phyloP scores from a whole-genome alignment of 495 filamentous ascomycete genomes.

The Apodospora peruviana region DNA sequence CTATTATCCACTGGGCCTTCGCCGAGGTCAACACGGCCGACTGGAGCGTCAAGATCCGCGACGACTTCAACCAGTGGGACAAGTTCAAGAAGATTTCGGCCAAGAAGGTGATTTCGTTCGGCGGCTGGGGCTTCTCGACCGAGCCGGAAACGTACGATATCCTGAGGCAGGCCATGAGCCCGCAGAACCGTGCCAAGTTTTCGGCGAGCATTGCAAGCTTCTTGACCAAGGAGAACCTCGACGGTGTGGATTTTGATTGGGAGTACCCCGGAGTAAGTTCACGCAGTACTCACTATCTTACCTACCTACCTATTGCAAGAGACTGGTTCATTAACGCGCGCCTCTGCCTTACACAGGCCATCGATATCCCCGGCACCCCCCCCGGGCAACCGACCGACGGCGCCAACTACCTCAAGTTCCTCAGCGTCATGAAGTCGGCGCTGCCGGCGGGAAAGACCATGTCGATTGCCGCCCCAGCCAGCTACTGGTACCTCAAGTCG shows the following conservation, averaged over 20 bases:
- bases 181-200: conserved; percentile 18
- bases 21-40: conserved; percentile 9
- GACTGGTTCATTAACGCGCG: no score
- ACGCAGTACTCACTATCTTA: no score
- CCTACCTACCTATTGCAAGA: no score
- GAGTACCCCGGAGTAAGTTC: conserved; percentile 30
- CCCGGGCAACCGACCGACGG: conserved; percentile 16
- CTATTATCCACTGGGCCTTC: conserved; percentile 28
- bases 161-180: conserved; percentile 15
- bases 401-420: conserved; percentile 16
- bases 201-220: conserved; percentile 22
- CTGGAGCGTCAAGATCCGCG: conserved; percentile 8
- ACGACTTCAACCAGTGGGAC: conserved; percentile 11
- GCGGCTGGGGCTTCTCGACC: conserved; percentile 31
- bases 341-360: no score
- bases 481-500: conserved; percentile 23
- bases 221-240: conserved; percentile 21
- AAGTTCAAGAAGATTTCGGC: conserved; percentile 13
- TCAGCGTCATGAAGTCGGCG: conserved; percentile 9
- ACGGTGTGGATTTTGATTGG: conserved; percentile 37
- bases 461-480: conserved; percentile 23
- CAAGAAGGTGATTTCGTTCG: conserved; percentile 31
- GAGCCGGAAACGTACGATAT: conserved; percentile 10
- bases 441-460: conserved; percentile 17
- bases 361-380: conserved; percentile 21